Conservation (phyloP, 345 rosid genomes). For the Lepidium aucheri region DNA sequence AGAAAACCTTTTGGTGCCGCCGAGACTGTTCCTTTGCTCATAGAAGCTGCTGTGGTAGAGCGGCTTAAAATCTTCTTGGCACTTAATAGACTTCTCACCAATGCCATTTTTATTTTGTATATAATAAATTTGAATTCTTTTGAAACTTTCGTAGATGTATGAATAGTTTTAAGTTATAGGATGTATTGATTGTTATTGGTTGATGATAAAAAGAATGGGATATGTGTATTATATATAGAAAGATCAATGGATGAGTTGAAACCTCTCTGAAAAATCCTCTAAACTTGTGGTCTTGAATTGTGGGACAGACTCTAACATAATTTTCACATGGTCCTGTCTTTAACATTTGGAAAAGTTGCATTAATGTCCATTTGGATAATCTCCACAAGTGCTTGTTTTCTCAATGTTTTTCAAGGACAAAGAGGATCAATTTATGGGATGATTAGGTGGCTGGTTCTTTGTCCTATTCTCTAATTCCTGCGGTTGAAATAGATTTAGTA, state of each 20-base stretch:
- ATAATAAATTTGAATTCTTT: background rate
- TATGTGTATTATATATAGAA: constrained; percentile 2
- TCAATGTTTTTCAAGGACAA: constrained; percentile 3
- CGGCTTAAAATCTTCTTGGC: constrained; percentile 17
- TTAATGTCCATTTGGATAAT: background rate
- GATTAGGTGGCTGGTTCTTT: no score
- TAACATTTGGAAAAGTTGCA: background rate
- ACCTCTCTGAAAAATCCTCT: no score
- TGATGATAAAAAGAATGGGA: background rate
- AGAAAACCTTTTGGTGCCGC: constrained; percentile 37
- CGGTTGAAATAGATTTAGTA: background rate
- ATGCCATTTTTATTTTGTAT: background rate
- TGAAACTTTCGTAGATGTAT: background rate
- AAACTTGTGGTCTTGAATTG: background rate
- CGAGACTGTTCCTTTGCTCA: background rate
- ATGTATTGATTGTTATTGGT: background rate
- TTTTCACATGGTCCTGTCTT: constrained; percentile 17
- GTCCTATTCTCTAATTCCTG: background rate
- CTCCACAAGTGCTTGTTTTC: constrained; percentile 14
- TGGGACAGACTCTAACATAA: background rate
- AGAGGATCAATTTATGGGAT: background rate
- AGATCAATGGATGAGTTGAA: background rate
- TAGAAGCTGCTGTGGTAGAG: background rate
- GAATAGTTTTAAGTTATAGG: background rate
- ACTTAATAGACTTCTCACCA: constrained; percentile 16